Percentiles rank a stretch among this genome's conserved stretches.
Evolutionary conservation across 2,329 filamentous ascomycete genomes (phyloP).

Genomic region (Sporothrix inflata): DNA sequence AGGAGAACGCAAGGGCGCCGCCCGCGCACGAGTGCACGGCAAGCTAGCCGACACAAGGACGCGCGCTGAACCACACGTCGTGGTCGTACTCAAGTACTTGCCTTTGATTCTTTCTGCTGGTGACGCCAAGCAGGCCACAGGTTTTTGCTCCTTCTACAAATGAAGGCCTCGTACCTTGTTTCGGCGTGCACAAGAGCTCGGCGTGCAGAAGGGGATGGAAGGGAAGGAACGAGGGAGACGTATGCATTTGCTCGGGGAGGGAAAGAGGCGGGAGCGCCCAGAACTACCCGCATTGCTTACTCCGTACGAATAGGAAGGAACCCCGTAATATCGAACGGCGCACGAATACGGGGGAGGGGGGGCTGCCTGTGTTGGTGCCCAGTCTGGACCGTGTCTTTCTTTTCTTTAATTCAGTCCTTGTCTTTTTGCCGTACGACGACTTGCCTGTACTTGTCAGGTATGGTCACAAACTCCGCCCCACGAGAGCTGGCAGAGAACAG

Average conservation of each 20-base stretch:
- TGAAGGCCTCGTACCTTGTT: not conserved
- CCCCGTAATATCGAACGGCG: slow-evolving; percentile 11
- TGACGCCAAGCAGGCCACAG: not conserved
- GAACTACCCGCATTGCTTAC: slow-evolving; percentile 16
- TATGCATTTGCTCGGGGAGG: not conserved
- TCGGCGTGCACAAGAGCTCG: not conserved
- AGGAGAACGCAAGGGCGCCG: not conserved
- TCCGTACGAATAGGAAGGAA: slow-evolving; percentile 21
- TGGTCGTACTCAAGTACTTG: not conserved
- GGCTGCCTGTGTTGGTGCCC: slow-evolving; percentile 3
- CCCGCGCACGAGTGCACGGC: not conserved
- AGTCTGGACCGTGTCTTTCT: slow-evolving; percentile 5
- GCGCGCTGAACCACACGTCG: not conserved
- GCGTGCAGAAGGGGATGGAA: not conserved
- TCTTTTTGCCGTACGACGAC: not conserved
- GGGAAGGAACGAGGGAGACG: not conserved
- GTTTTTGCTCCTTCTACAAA: not conserved
- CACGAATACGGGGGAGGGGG: slow-evolving; percentile 3
- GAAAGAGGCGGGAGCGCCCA: slow-evolving; percentile 20
- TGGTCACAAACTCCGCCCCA: not conserved
- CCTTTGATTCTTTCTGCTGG: not conserved
- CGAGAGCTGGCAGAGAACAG: not conserved
- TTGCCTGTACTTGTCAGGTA: no score
- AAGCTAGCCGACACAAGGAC: slow-evolving; percentile 12
- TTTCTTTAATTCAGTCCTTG: not conserved